Percentiles rank a stretch among this genome's conserved stretches.
phyloP scores from a whole-genome alignment of 441 rosid species.

The Francoa sonchifolia region DNA sequence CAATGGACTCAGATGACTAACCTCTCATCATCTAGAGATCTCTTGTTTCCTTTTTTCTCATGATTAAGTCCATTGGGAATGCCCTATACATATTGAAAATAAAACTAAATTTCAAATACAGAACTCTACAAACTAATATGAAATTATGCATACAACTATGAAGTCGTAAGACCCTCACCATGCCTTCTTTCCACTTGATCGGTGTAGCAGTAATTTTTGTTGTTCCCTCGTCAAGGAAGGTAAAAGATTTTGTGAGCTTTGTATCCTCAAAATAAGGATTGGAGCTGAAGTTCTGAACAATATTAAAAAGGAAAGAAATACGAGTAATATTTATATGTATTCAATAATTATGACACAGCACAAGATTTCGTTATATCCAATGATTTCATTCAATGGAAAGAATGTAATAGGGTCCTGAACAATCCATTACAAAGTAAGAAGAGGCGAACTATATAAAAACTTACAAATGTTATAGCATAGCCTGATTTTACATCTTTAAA shows the following conservation, averaged over 20 bases:
- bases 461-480: slow-evolving; percentile 80
- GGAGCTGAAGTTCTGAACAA: slow-evolving; percentile 51
- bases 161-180: slow-evolving; percentile 28
- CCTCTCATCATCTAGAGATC: slow-evolving; percentile 65
- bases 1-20: no score
- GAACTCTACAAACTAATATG: slow-evolving; percentile 1
- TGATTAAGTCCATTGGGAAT: slow-evolving; percentile 71
- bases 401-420: no score
- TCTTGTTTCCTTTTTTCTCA: slow-evolving; percentile 83
- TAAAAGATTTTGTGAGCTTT: slow-evolving; percentile 66
- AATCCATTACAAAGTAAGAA: no score
- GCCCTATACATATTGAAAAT: slow-evolving; percentile 37
- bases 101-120: slow-evolving; percentile 10
- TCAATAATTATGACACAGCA: no score
- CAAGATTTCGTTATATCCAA: no score
- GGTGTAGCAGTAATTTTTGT: slow-evolving; percentile 71
- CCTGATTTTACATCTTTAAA: slow-evolving; percentile 92
- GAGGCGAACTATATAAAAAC: no score
- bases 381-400: no score
- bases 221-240: slow-evolving; percentile 77
- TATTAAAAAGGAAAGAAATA: not conserved
- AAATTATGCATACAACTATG: not conserved
- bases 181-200: slow-evolving; percentile 90
- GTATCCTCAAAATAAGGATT: slow-evolving; percentile 84
- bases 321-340: no score